A percentile compares a stretch with the other conserved stretches of the same genome.
Conservation (phyloP, 805 yeast species). For the Clavispora santaluciae region DNA sequence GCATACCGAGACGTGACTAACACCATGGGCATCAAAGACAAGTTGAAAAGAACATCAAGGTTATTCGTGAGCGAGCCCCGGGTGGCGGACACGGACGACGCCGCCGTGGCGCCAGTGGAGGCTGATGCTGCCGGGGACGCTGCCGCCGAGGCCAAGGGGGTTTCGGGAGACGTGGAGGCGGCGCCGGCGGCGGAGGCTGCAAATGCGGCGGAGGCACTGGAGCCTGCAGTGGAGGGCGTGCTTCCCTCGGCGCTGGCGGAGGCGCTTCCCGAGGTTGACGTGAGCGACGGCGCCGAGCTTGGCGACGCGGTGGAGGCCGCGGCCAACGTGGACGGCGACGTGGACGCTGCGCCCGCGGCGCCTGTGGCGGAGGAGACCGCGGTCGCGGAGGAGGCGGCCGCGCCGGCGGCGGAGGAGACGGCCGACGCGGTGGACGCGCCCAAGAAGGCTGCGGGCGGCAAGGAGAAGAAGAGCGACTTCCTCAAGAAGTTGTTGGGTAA, state of each 20-base stretch:
- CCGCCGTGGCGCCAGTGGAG: slow-evolving; percentile 4
- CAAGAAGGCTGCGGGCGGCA: slow-evolving; percentile 22
- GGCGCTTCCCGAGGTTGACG: slow-evolving; percentile 3
- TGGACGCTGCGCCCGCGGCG: background rate
- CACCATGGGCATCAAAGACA: slow-evolving; percentile 15
- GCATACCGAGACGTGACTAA: background rate
- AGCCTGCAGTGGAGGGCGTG: slow-evolving; percentile 9
- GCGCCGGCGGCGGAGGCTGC: slow-evolving; percentile 2
- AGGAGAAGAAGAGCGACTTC: slow-evolving; percentile 31
- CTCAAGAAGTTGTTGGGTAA: slow-evolving; percentile 33
- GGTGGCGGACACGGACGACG: slow-evolving; percentile 6
- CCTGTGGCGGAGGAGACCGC: slow-evolving; percentile 4
- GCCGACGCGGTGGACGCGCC: slow-evolving; percentile 20
- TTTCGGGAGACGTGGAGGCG: background rate
- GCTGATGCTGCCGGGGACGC: slow-evolving; percentile 3
- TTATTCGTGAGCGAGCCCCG: slow-evolving; percentile 12
- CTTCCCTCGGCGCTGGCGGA: slow-evolving; percentile 3
- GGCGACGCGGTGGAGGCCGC: slow-evolving; percentile 2
- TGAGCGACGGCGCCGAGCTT: slow-evolving; percentile 6
- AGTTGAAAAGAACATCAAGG: slow-evolving; percentile 13
- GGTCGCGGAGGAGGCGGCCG: slow-evolving; percentile 15
- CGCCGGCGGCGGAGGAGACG: slow-evolving; percentile 20
- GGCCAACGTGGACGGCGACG: slow-evolving; percentile 4
- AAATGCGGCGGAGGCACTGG: slow-evolving; percentile 23
- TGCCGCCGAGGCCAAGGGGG: background rate